Evolutionary conservation across 179 eudicot species (phyloP).

Genomic region (Camellia oleifera): DNA sequence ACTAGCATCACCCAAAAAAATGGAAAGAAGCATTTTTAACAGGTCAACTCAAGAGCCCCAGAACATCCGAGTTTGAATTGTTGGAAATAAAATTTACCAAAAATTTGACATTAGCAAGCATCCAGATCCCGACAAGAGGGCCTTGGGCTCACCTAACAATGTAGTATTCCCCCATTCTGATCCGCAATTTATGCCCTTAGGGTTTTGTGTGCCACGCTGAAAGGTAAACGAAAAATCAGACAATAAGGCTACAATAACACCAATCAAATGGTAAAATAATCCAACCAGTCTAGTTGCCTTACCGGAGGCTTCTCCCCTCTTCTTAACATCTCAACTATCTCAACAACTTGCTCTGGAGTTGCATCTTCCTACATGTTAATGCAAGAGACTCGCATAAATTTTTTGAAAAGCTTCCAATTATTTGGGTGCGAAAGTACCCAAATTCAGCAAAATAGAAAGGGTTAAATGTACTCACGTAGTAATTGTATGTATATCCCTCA

Average conservation of each 20-base stretch:
- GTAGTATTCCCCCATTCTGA: constrained; percentile 94
- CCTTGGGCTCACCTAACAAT: constrained; percentile 78
- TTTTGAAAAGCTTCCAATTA: not conserved
- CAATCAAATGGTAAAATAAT: constrained; percentile 3
- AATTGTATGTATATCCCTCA: constrained; percentile 88
- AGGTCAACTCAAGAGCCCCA: not conserved
- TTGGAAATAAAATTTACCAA: constrained; percentile 10
- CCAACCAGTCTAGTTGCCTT: constrained; percentile 29
- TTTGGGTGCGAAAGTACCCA: not conserved
- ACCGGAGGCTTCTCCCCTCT: constrained; percentile 98
- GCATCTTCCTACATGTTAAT: constrained; percentile 77
- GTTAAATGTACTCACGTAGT: constrained; percentile 49
- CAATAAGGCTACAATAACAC: constrained; percentile 7
- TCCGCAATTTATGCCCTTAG: constrained; percentile 56
- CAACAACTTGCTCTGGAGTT: constrained; percentile 84
- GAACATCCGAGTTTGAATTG: constrained; percentile 21
- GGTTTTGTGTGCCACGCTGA: constrained; percentile 92
- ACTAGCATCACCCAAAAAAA: not conserved
- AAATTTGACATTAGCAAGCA: constrained; percentile 56
- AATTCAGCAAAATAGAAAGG: not conserved
- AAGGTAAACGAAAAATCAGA: constrained; percentile 13
- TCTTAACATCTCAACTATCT: constrained; percentile 81
- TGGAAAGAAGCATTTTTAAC: not conserved
- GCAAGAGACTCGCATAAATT: constrained; percentile 2
- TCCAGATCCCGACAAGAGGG: constrained; percentile 96